Percentiles rank a stretch among this genome's conserved stretches.
These are phyloP conservation scores for Pseudocercospora vitis DNA, from an alignment of 2,329 filamentous ascomycete genomes.

Conservation along the genomic window DNA sequence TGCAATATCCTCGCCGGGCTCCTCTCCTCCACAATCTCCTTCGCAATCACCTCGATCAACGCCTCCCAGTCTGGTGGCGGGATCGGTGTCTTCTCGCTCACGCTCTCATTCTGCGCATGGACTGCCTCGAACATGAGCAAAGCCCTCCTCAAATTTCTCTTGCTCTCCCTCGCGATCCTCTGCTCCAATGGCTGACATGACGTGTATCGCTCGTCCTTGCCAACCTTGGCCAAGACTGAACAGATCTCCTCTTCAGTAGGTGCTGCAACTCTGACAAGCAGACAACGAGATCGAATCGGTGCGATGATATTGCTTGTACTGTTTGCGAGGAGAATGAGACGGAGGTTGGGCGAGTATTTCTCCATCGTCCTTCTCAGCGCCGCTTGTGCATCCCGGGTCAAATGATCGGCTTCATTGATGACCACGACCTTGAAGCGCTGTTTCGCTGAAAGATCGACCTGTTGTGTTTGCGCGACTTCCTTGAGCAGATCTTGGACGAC, in stretches of 20 bases:
- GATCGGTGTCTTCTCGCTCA: constrained; percentile 82
- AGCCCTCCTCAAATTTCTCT: constrained; percentile 83
- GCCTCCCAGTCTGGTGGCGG: constrained; percentile 97
- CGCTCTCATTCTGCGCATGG: constrained; percentile 93
- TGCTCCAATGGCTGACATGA: constrained; percentile 72
- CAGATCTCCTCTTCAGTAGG: constrained; percentile 85
- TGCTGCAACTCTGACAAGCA: constrained; percentile 88
- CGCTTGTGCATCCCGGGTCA: constrained; percentile 91
- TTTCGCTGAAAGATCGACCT: constrained; percentile 88
- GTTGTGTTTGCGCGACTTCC: constrained; percentile 97
- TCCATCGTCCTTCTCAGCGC: constrained; percentile 96
- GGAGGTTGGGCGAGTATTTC: constrained; percentile 94
- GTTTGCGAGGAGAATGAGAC: constrained; percentile 89
- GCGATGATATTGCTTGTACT: constrained; percentile 98
- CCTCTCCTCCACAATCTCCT: constrained; percentile 89
- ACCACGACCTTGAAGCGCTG: constrained; percentile 98
- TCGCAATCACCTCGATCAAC: constrained; percentile 82
- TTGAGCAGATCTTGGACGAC: constrained; percentile 95
- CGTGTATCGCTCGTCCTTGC: constrained; percentile 82
- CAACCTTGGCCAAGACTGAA: constrained; percentile 65
- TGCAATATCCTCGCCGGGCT: constrained; percentile 85
- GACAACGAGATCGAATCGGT: constrained; percentile 88
- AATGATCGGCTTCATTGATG: constrained; percentile 96
- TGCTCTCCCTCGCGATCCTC: constrained; percentile 86
- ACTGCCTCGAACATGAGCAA: constrained; percentile 96